These are phyloP conservation scores for Colletotrichum musae DNA, from an alignment of 2,329 filamentous ascomycete genomes.

Conservation along the genomic window DNA sequence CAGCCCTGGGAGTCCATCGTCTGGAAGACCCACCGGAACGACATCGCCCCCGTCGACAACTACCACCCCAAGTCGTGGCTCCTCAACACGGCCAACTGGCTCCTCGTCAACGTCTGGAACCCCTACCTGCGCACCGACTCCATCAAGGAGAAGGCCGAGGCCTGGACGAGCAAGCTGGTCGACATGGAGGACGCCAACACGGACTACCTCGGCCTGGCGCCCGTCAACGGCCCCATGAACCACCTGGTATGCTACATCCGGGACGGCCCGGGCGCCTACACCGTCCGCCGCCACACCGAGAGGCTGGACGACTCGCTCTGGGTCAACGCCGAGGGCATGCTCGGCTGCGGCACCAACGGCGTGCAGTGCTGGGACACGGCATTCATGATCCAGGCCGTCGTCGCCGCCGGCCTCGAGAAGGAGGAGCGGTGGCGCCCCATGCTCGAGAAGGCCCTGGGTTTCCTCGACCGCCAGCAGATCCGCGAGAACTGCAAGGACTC, in stretches of 20 bases:
- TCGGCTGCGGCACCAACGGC: conserved; percentile 97
- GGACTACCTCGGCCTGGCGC: conserved; percentile 86
- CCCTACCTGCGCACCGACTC: conserved; percentile 79
- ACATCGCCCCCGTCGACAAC: conserved; percentile 84
- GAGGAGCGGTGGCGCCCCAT: conserved; percentile 85
- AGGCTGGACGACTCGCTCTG: conserved; percentile 89
- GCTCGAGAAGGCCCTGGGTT: conserved; percentile 85
- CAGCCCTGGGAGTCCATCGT: conserved; percentile 84
- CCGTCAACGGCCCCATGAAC: conserved; percentile 93
- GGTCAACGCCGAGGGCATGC: conserved; percentile 93
- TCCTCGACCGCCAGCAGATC: conserved; percentile 93
- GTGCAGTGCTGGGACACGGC: conserved; percentile 98
- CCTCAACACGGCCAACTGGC: conserved; percentile 83
- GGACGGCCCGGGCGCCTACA: conserved; percentile 82
- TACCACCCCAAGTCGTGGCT: conserved; percentile 94
- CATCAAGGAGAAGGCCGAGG: conserved; percentile 80
- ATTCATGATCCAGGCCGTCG: conserved; percentile 86
- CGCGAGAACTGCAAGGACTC: conserved; percentile 85
- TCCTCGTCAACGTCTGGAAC: conserved; percentile 84
- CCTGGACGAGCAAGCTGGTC: conserved; percentile 86
- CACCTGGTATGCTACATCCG: conserved; percentile 87
- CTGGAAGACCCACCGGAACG: conserved; percentile 85
- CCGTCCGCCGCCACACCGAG: conserved; percentile 83
- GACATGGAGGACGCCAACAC: conserved; percentile 96
- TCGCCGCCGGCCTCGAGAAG: conserved; percentile 83